Evolutionary conservation across 106 monocot species (phyloP).

Genomic region (Ottelia alismoides): DNA sequence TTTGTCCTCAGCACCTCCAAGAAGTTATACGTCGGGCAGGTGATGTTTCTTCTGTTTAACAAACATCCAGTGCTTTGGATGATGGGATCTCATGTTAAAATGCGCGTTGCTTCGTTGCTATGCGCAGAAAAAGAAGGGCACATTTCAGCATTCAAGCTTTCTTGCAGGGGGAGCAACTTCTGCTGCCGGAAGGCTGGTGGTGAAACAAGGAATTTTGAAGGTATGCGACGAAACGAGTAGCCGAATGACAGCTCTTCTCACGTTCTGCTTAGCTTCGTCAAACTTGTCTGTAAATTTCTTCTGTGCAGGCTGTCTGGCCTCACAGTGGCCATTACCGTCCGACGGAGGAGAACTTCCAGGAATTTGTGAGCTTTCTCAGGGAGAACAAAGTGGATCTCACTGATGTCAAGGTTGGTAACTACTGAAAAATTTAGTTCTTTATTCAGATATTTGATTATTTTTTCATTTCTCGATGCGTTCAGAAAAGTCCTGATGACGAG

Average conservation of each 20-base stretch:
- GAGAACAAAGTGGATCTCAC: conserved; percentile 66
- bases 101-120: neutral
- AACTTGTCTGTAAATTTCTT: neutral
- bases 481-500: conserved; percentile 42
- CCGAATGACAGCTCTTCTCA: conserved; percentile 10
- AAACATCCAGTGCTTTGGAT: neutral
- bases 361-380: conserved; percentile 58
- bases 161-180: conserved; percentile 90
- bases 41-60: conserved; percentile 2
- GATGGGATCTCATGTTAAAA: too few relatives aligned
- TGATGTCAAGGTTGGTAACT: conserved; percentile 47
- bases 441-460: neutral
- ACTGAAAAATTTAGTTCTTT: neutral
- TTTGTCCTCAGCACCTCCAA: conserved; percentile 85
- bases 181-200: conserved; percentile 79
- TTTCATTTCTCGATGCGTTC: neutral
- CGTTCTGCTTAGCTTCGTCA: neutral
- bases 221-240: conserved; percentile 12
- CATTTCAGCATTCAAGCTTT: conserved; percentile 94
- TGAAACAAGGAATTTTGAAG: conserved; percentile 63
- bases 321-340: conserved; percentile 91
- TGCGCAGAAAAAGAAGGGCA: conserved; percentile 73
- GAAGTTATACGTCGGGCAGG: conserved; percentile 72
- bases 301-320: conserved; percentile 71
- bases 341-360: conserved; percentile 70